These are phyloP conservation scores for Gnetum montanum DNA, from an alignment of 75 land plant genomes.

Conservation along the genomic window DNA sequence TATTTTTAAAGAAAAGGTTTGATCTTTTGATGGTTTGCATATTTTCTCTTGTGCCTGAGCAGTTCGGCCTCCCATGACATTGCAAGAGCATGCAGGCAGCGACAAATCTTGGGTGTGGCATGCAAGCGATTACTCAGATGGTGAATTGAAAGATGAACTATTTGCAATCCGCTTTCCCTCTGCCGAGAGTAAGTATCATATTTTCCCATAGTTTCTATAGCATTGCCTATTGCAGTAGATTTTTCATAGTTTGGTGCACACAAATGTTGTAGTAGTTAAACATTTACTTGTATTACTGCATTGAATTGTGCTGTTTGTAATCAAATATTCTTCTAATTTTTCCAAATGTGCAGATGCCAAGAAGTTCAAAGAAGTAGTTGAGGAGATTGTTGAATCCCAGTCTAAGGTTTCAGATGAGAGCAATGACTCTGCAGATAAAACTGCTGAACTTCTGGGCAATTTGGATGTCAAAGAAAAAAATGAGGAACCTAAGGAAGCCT, in stretches of 20 bases:
- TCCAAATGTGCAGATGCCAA: conserved; percentile 19
- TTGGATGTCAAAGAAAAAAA: conserved; percentile 4
- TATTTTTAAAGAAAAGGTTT: no score
- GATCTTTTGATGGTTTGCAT: no score
- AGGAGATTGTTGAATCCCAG: conserved; percentile 37
- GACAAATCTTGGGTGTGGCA: conserved; percentile 97
- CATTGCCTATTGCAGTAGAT: no score
- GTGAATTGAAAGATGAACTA: conserved; percentile 83
- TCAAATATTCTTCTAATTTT: conserved; percentile 19
- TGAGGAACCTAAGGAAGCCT: conserved; percentile 3
- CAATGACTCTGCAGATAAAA: conserved; percentile 16
- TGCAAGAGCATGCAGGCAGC: conserved; percentile 90
- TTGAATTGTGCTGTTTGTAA: neutral
- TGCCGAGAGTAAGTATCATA: conserved; percentile 64
- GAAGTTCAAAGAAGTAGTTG: conserved; percentile 38
- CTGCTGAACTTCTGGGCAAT: conserved; percentile 6
- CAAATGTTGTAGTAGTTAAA: no score
- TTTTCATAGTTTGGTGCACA: no score
- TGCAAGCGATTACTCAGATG: conserved; percentile 82
- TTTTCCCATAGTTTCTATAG: neutral
- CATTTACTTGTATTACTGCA: no score
- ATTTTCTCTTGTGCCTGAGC: conserved; percentile 4
- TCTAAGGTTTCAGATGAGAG: conserved; percentile 15
- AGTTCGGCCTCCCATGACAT: conserved; percentile 46
- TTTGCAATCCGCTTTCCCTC: conserved; percentile 72